Base-by-base conservation (phyloP, 495 filamentous ascomycete species). In the Corynascus novoguineensis region DNA sequence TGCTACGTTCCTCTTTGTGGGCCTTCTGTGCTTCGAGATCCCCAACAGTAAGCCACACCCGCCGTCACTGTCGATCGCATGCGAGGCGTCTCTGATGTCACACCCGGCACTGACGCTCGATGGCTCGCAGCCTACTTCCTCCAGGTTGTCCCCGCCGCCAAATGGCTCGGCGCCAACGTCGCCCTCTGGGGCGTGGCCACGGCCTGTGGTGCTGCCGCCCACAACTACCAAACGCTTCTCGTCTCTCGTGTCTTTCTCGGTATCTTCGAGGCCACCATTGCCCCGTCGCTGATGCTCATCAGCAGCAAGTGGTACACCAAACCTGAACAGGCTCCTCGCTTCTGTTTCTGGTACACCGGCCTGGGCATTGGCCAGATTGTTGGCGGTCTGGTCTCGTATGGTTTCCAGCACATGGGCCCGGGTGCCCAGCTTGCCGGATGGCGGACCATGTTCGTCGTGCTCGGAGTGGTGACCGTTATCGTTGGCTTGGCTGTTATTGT, bases 321-420 rank as follows among this genome's bases (percentile, higher is more conserved):
- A 45, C 75, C 76, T 0, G 83, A 86, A 62, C 75, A 79, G 40
- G 78, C 80, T 3, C 80, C 81, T 0, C 77, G 84, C 19, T 84
- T 83, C 59, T 77, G 74, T n/a, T 71, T 85, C 61, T 87, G 84
- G 84, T 85, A 83, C 63, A 74, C 72, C 31, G 83, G 84, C 22
- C 69, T 85, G 7, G 84, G 84, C 1, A 54, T 79, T 21, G 83
- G 81, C 15, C 84, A 84, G 68, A 85, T 86, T 22, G 25, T 85
- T 38, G 84, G 84, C 3, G 84, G 83, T 0, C 50, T 83, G 25
- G 68, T 85, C 28, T 84, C 81, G 5, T 86, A 73, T 55, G 83
- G 71, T 15, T 83, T 83, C 58, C 84, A 86, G 67, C 78, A 84
- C 50, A 71, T 84, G 7, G 50, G 63, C 4, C 60, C 65, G 24